These are phyloP conservation scores for Hypomyces perniciosus DNA, from an alignment of 2,329 filamentous ascomycete genomes.

Conservation along the genomic window DNA sequence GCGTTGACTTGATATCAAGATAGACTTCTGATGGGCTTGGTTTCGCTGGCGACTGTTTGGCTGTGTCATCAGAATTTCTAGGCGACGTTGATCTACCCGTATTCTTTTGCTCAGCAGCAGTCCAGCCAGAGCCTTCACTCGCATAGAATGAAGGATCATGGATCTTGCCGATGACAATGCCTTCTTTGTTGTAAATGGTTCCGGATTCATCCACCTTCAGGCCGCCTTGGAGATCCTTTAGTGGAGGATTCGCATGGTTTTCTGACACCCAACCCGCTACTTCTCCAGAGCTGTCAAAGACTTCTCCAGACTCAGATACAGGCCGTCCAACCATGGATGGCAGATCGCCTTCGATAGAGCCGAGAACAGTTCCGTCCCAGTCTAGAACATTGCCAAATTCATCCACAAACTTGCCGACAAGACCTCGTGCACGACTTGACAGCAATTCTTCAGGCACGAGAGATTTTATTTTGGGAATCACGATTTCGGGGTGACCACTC, in stretches of 20 bases:
- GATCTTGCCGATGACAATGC: conserved; percentile 58
- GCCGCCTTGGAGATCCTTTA: conserved; percentile 46
- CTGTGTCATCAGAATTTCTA: conserved; percentile 25
- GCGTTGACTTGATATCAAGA: conserved; percentile 52
- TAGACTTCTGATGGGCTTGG: conserved; percentile 49
- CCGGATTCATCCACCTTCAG: conserved; percentile 51
- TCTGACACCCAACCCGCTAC: conserved; percentile 70
- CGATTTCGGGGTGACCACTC: conserved; percentile 16
- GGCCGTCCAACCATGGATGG: conserved; percentile 48
- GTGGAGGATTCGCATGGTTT: conserved; percentile 42
- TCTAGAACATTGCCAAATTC: conserved; percentile 50
- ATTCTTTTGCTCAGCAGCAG: not conserved
- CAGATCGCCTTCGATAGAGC: conserved; percentile 47
- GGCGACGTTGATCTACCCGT: conserved; percentile 16
- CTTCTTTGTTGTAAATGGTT: conserved; percentile 51
- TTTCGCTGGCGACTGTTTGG: conserved; percentile 28
- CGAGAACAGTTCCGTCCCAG: conserved; percentile 44
- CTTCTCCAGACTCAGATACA: conserved; percentile 40
- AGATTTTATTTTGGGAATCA: conserved; percentile 36
- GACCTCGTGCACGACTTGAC: conserved; percentile 31
- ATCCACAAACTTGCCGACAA: conserved; percentile 44
- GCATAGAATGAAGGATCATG: conserved; percentile 31
- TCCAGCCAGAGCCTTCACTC: not conserved
- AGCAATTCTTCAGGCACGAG: conserved; percentile 30
- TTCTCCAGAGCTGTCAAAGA: conserved; percentile 72